Conservation (phyloP, 371 early-diverging fungal genomes). For the Rhizopus microsporus region DNA sequence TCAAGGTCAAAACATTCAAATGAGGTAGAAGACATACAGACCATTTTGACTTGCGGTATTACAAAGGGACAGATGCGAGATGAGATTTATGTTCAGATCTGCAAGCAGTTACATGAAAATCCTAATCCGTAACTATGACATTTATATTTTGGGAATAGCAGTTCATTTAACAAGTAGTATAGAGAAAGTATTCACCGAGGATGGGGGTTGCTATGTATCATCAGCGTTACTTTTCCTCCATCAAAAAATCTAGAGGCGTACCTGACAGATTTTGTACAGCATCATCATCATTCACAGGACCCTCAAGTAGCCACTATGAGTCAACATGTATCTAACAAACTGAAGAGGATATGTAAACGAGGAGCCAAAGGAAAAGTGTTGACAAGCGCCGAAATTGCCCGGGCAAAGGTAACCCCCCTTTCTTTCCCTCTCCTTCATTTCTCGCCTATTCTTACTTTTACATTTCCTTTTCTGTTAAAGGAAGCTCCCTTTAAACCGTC, state of each 20-base stretch:
- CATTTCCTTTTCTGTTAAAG: slow-evolving; percentile 21
- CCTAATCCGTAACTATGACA: slow-evolving; percentile 60
- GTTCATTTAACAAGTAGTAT: not conserved
- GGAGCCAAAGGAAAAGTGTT: slow-evolving; percentile 88
- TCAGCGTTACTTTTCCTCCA: slow-evolving; percentile 87
- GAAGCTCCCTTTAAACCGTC: slow-evolving; percentile 86
- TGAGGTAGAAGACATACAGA: slow-evolving; percentile 68
- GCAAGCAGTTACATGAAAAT: slow-evolving; percentile 87
- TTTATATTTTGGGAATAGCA: not conserved
- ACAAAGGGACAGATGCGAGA: slow-evolving; percentile 79
- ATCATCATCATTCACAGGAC: slow-evolving; percentile 54
- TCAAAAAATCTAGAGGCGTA: slow-evolving; percentile 88
- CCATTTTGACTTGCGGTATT: slow-evolving; percentile 76
- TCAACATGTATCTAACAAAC: slow-evolving; percentile 61
- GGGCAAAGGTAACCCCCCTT: slow-evolving; percentile 57
- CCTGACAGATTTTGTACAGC: slow-evolving; percentile 74
- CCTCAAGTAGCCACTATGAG: slow-evolving; percentile 56
- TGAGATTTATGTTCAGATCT: slow-evolving; percentile 93
- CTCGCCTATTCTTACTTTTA: not conserved
- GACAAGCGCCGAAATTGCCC: slow-evolving; percentile 76
- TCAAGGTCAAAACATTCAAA: slow-evolving; percentile 30
- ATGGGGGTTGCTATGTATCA: slow-evolving; percentile 84
- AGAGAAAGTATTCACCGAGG: slow-evolving; percentile 77
- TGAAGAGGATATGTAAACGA: slow-evolving; percentile 69
- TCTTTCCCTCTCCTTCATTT: not conserved